Percentiles rank a stretch among this genome's conserved stretches.
These are phyloP conservation scores for Tubosaeta sp. DNA, from an alignment of 768 basidiomycete species.

Conservation along the genomic window DNA sequence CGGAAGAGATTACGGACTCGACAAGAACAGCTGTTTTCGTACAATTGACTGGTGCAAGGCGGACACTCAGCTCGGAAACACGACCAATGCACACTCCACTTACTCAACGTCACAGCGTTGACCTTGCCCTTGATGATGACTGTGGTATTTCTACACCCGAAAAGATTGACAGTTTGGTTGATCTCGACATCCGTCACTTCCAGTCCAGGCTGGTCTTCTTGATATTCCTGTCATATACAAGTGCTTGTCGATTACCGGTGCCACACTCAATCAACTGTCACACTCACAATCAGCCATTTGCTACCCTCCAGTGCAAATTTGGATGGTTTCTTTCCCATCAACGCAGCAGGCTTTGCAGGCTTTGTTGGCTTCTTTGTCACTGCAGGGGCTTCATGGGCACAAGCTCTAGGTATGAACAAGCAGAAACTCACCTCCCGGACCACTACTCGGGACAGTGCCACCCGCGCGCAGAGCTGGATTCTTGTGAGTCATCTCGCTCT, in stretches of 20 bases:
- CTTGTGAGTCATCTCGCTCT: constrained; percentile 98
- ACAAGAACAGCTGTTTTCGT: constrained; percentile 83
- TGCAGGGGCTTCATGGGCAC: constrained; percentile 10
- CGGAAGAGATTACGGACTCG: constrained; percentile 87
- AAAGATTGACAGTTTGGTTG: constrained; percentile 84
- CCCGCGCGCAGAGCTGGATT: constrained; percentile 77
- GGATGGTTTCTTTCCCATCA: constrained; percentile 86
- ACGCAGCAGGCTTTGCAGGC: constrained; percentile 79
- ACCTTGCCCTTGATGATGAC: constrained; percentile 89
- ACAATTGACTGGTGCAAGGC: constrained; percentile 64
- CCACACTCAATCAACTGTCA: too few relatives aligned
- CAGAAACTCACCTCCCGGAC: constrained; percentile 31
- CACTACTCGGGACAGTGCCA: constrained; percentile 44
- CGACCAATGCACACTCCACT: neutral
- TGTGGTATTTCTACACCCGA: constrained; percentile 82
- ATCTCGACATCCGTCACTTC: constrained; percentile 73
- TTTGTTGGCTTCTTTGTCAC: constrained; percentile 64
- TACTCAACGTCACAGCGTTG: constrained; percentile 89
- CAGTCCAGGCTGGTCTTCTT: constrained; percentile 74
- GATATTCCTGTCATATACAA: constrained; percentile 65
- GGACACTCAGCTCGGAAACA: constrained; percentile 1
- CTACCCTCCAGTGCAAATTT: constrained; percentile 88
- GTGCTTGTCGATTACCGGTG: neutral
- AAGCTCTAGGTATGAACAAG: constrained; percentile 2
- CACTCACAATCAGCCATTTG: constrained; percentile 86